Percentiles rank a stretch among this genome's conserved stretches.
These are phyloP conservation scores for Polytolypa hystricis DNA, from an alignment of 2,329 filamentous ascomycete species.

Conservation along the genomic window DNA sequence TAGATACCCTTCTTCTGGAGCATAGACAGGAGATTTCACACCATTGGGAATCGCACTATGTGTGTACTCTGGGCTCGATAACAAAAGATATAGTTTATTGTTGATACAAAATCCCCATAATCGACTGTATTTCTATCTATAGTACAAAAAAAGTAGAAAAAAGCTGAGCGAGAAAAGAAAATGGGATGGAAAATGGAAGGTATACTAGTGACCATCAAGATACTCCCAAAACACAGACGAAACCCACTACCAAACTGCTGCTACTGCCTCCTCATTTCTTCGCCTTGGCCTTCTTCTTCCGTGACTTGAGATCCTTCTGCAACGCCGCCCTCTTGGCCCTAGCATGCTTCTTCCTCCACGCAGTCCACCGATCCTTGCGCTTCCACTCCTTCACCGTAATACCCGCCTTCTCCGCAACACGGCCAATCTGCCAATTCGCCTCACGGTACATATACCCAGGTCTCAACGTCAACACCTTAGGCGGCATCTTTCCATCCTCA, in stretches of 20 bases:
- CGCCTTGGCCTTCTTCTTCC: constrained; percentile 29
- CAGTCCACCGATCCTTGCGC: constrained; percentile 50
- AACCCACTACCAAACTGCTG: constrained; percentile 5
- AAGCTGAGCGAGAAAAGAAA: not conserved
- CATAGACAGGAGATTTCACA: too few species aligned
- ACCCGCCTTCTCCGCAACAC: constrained; percentile 49
- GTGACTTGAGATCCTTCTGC: constrained; percentile 43
- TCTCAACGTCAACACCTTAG: too few species aligned
- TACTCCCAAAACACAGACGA: too few species aligned
- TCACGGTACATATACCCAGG: constrained; percentile 54
- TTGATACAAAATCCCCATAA: too few species aligned
- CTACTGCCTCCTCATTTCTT: constrained; percentile 19
- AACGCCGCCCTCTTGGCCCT: constrained; percentile 41
- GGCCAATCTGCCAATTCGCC: constrained; percentile 57
- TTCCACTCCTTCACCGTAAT: constrained; percentile 46
- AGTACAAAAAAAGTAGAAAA: too few species aligned
- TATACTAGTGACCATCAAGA: too few species aligned
- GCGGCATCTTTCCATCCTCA: constrained; percentile 20
- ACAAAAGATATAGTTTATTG: too few species aligned
- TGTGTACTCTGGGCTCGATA: too few species aligned
- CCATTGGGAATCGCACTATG: too few species aligned
- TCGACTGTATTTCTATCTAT: too few species aligned
- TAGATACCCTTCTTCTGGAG: too few species aligned
- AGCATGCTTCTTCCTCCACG: constrained; percentile 50
- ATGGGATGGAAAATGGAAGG: too few species aligned